These are phyloP conservation scores for Puccinia brachypodii DNA, from an alignment of 1,284 basidiomycete species.

Conservation along the genomic window DNA sequence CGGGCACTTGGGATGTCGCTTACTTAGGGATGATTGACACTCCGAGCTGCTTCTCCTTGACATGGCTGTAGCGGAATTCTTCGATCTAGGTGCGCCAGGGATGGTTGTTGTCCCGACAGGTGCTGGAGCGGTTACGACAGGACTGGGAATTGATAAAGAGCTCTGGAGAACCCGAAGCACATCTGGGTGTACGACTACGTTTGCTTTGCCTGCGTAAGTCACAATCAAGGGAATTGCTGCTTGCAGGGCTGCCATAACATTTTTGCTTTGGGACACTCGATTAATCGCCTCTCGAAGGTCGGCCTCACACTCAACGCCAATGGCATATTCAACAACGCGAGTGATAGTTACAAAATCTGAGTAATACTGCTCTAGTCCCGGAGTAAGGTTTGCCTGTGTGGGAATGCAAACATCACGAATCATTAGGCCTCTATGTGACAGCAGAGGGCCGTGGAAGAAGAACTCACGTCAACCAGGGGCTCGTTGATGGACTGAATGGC, in stretches of 20 bases:
- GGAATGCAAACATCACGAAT: background rate
- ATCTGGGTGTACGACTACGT: slow-evolving; percentile 13
- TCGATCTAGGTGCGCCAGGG: background rate
- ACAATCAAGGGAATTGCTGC: slow-evolving; percentile 33
- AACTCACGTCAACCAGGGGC: slow-evolving; percentile 58
- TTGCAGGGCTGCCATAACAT: slow-evolving; percentile 5
- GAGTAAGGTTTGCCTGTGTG: slow-evolving; percentile 33
- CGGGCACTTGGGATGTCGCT: background rate
- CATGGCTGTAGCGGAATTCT: background rate
- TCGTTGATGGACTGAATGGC: slow-evolving; percentile 74
- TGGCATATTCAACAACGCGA: slow-evolving; percentile 65
- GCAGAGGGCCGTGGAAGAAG: slow-evolving; percentile 52
- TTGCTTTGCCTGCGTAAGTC: slow-evolving; percentile 37
- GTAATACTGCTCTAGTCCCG: slow-evolving; percentile 62
- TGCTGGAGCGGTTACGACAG: background rate
- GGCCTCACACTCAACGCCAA: slow-evolving; percentile 62
- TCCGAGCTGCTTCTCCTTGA: background rate
- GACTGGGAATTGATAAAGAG: background rate
- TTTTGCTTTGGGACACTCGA: slow-evolving; percentile 12
- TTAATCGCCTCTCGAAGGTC: slow-evolving; percentile 19
- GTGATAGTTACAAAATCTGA: slow-evolving; percentile 69
- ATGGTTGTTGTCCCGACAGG: background rate
- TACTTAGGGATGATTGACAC: background rate
- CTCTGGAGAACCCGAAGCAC: background rate
- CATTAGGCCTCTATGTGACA: background rate